Base-by-base conservation (phyloP, 805 yeast genomes). In the Debaryomyces prosopidis region DNA sequence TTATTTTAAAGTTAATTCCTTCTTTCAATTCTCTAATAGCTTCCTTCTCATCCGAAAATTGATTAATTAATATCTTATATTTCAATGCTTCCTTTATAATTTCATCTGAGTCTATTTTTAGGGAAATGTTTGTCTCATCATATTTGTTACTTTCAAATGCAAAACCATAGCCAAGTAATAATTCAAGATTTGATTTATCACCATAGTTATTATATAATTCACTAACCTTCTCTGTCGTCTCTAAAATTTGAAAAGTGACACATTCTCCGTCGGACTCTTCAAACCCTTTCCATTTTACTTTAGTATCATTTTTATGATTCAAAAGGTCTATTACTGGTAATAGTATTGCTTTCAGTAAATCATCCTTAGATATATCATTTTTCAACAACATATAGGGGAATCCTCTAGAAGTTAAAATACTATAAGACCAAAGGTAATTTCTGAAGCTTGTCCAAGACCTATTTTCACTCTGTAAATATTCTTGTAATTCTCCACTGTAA, bases 141-240 rank as follows among this genome's bases (percentile, higher is more conserved):
- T 26, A 36, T 14, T 30, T 14, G 30, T 45, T 45, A 8, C 36
- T 33, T 30, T 40, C 42, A 20, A 31, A 17, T 16, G 33, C 41
- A 32, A 45, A 45, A n/a, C 48, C 48, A 40, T 45, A 45, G 31
- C 33, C 36, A 11, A 45, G 38, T 30, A 45, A 36, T 6, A 45
- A 39, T n/a, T 45, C 44, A 11, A 30, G 15, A 16, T 45, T 45
- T 18, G 48, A 31, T 16, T 40, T 45, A 31, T 45, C 35, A 23
- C 48, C 48, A 27, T 45, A 45, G 28, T 45, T 45, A 28, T 45
- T 45, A 19, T 10, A 36, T 31, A 45, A 18, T 34, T 45, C 48
- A 20, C 36, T 31, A n/a, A 30, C 11, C 31, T 36, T 31, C 6
- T 17, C 19, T 12, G 23, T 14, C 1, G 17, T 17, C 3, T 35